These are phyloP conservation scores for Colletotrichum chlorophyti DNA, from an alignment of 2,329 filamentous ascomycete species.

Conservation along the genomic window DNA sequence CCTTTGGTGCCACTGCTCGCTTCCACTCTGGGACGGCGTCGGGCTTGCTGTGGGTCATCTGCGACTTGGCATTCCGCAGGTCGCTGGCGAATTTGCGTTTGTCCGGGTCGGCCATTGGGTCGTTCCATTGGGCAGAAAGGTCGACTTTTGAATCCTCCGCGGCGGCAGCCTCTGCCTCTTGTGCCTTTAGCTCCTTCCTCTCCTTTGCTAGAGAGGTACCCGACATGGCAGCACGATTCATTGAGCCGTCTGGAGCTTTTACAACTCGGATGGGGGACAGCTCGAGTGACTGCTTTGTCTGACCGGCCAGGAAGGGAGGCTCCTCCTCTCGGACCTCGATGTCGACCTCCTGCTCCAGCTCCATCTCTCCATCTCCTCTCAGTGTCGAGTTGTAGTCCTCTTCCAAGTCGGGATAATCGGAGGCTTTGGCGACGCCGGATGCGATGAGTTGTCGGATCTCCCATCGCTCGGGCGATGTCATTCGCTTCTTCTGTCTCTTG, in stretches of 20 bases:
- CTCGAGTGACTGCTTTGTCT: conserved; percentile 95
- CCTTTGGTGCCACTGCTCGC: conserved; percentile 78
- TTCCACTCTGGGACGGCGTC: conserved; percentile 93
- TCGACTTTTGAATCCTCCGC: conserved; percentile 84
- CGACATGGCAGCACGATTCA: conserved; percentile 95
- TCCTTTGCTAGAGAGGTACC: conserved; percentile 90
- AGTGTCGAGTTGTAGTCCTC: conserved; percentile 92
- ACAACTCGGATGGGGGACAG: conserved; percentile 95
- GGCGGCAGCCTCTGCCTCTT: conserved; percentile 79
- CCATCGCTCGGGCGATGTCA: conserved; percentile 97
- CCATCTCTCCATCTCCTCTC: conserved; percentile 84
- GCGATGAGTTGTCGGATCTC: conserved; percentile 97
- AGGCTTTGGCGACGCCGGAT: conserved; percentile 89
- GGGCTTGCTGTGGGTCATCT: conserved; percentile 55
- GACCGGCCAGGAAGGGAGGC: conserved; percentile 92
- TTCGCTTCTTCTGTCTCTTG: conserved; percentile 79
- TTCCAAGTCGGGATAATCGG: conserved; percentile 92
- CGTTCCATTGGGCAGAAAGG: conserved; percentile 90
- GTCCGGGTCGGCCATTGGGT: conserved; percentile 90
- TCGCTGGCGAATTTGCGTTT: conserved; percentile 90
- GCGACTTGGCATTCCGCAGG: conserved; percentile 70
- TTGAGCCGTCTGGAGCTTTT: conserved; percentile 96
- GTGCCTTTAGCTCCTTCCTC: conserved; percentile 84
- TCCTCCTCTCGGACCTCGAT: conserved; percentile 97
- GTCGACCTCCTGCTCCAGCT: conserved; percentile 95